These are phyloP conservation scores for Rhodotorula paludigena DNA, from an alignment of 768 basidiomycete species.

Conservation along the genomic window DNA sequence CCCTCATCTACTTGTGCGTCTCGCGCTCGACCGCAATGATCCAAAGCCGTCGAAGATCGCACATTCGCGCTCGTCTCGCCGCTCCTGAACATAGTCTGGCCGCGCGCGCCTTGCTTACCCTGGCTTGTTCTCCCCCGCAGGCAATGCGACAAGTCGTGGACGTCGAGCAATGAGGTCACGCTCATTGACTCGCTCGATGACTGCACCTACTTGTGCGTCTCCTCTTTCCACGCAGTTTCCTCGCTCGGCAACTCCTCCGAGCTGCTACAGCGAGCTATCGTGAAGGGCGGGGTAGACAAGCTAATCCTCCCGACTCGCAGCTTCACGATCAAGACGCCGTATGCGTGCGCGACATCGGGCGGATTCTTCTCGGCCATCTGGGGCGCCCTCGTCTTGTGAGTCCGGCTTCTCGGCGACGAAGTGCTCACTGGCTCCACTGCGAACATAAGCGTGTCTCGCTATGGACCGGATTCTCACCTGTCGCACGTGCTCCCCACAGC, in stretches of 20 bases:
- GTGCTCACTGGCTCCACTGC: too few species aligned
- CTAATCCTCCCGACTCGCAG: neutral
- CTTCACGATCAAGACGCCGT: slow-evolving; percentile 31
- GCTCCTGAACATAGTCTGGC: too few species aligned
- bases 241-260: too few species aligned
- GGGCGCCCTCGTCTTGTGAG: slow-evolving; percentile 14
- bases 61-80: too few species aligned
- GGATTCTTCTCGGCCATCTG: slow-evolving; percentile 27
- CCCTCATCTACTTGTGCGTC: slow-evolving; percentile 20
- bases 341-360: slow-evolving; percentile 12
- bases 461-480: neutral
- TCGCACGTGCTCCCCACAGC: neutral
- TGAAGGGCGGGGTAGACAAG: neutral
- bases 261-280: too few species aligned
- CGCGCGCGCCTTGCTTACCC: too few species aligned
- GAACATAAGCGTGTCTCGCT: neutral
- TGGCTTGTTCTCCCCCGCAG: neutral
- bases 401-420: neutral
- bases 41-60: too few species aligned
- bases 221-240: too few species aligned
- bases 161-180: slow-evolving; percentile 7
- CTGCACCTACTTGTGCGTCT: slow-evolving; percentile 25
- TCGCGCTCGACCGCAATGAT: neutral
- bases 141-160: slow-evolving; percentile 30
- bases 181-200: slow-evolving; percentile 35